A percentile compares a stretch with the other conserved stretches of the same genome.
Conservation (phyloP, 441 rosid genomes). For the Jatropha multifida region DNA sequence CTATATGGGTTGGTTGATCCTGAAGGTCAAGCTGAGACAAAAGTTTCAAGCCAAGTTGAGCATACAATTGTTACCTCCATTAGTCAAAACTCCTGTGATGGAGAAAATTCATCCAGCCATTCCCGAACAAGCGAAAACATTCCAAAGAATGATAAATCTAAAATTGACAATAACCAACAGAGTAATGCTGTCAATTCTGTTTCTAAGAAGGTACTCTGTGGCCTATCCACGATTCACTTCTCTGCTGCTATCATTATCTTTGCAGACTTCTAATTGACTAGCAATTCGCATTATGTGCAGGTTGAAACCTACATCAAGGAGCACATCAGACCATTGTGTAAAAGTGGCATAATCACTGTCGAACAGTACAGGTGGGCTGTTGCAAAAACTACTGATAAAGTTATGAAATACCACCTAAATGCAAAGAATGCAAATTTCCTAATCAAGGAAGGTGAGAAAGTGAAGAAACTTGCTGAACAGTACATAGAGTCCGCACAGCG, state of each 20-base stretch:
- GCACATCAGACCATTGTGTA: constrained; percentile 94
- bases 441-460: constrained; percentile 97
- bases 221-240: neutral
- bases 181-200: constrained; percentile 37
- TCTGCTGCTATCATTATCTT: neutral
- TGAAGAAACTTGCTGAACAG: constrained; percentile 96
- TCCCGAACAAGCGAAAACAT: constrained; percentile 39
- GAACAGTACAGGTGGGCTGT: constrained; percentile 98
- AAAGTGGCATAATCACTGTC: constrained; percentile 75
- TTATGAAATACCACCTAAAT: constrained; percentile 85
- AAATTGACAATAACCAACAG: constrained; percentile 32
- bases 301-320: constrained; percentile 97
- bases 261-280: constrained; percentile 14
- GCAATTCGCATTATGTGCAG: constrained; percentile 35
- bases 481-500: constrained; percentile 81
- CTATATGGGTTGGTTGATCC: constrained; percentile 23
- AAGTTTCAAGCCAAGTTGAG: constrained; percentile 25
- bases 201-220: constrained; percentile 60
- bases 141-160: constrained; percentile 41
- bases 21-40: constrained; percentile 33
- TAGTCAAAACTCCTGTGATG: constrained; percentile 33
- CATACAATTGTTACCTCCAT: constrained; percentile 23
- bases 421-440: constrained; percentile 87
- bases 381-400: constrained; percentile 80
- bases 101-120: constrained; percentile 33